Percentiles rank a stretch among this genome's conserved stretches.
Evolutionary conservation across 176 grass and related monocot species (phyloP).

Genomic region (Oropetium thomaeum): DNA sequence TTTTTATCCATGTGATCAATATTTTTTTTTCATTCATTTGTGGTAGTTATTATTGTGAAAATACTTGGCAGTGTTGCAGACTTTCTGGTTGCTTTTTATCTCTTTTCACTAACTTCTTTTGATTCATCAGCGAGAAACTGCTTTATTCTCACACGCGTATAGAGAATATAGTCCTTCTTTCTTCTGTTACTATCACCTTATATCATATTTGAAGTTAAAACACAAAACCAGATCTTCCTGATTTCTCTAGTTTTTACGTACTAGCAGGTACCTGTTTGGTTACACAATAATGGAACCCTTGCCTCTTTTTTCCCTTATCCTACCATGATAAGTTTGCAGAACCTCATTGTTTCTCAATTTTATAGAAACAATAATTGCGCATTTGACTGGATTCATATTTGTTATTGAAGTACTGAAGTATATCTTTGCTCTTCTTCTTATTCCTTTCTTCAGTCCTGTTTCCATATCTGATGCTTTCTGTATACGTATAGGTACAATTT

Average conservation of each 20-base stretch:
- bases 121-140: neutral
- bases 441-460: neutral
- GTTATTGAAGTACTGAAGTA: neutral
- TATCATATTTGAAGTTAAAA: neutral
- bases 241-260: neutral
- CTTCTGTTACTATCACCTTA: neutral
- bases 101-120: neutral
- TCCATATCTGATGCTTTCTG: conserved; percentile 10
- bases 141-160: neutral
- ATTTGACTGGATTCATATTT: neutral
- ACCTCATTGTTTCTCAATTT: neutral
- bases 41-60: neutral
- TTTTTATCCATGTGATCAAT: too few relatives aligned
- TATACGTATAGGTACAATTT: conserved; percentile 34
- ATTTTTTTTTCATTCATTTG: neutral
- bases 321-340: conserved; percentile 2
- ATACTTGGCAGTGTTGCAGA: neutral
- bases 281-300: neutral
- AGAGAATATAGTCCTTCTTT: neutral
- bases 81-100: neutral
- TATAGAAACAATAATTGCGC: neutral
- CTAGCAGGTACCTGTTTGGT: neutral
- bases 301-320: neutral
- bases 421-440: neutral
- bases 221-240: neutral